Evolutionary conservation across 2,329 filamentous ascomycete genomes (phyloP), one percentile per base, ranked within the genome.

Genomic region (Xylaria hypoxylon): DNA sequence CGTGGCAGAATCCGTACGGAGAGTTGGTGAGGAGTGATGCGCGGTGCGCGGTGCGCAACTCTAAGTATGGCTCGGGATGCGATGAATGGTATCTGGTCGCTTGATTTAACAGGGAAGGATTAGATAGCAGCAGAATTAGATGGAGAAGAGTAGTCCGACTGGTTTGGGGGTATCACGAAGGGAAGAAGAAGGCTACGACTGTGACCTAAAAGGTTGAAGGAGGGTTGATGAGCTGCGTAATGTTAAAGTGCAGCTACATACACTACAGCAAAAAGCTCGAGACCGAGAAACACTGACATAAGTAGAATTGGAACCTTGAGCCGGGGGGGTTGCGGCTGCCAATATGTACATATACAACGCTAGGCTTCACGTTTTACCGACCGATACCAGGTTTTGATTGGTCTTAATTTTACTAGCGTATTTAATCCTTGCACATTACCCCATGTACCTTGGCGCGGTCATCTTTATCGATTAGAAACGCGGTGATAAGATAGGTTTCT

Each of bases 281-380:
- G 72, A 70, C 44, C n/a, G 22, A 64, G 61, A 68, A 65, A 66
- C 71, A 38, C 50, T 52, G 59, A 28, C 33, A 62, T 44, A n/a
- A n/a, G n/a, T n/a, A 62, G 56, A 68, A 65, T 44, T 28, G 15
- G 7, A 40, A 33, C 28, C 42, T 70, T 64, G 47, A 44, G 40
- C 26, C 31, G 28, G 64, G 74, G 74, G 73, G 67, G 62, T 66
- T 15, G 69, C 71, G 65, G 28, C 40, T 68, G 71, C 68, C 73
- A 64, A 56, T 67, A 67, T 68, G 72, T 74, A 75, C 64, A 73
- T 61, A 48, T 74, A 75, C 74, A 75, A 75, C 64, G 74, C 74
- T 76, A 76, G 74, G 73, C 64, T 3, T 56, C 42, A 74, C 62
- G 69, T 72, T 74, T 70, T 69, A 64, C 73, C 73, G 73, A 38